Evolutionary conservation across 2,329 filamentous ascomycete genomes (phyloP), one percentile per base, ranked within the genome.

Genomic region (Stagonosporopsis chrysanthemi): DNA sequence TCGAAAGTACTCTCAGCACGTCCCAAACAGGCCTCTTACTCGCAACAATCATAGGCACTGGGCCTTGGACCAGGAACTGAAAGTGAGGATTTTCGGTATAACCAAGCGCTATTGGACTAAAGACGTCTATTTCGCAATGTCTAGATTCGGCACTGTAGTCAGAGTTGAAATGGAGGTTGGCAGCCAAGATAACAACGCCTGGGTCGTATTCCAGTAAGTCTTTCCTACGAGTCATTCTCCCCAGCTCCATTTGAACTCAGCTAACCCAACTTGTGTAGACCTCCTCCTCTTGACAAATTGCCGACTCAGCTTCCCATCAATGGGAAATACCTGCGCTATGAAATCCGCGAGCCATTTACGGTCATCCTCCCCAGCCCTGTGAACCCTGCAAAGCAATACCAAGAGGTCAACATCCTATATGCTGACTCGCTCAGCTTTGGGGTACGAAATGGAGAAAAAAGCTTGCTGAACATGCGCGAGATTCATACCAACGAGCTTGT

Each of bases 371-470:
- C 51, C 3, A 73, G 72, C 53, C 68, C 69, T 6, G 40, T 69
- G 26, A 57, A 71, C 33, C 58, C 67, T 1, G n/a, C 28, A 9
- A 70, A 54, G 24, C 6, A 28, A 1, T 73, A 75, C 44, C 64
- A 60, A 17, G 71, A 75, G 36, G 29, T 54, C 31, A 73, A 65
- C 43, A 64, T 66, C 23, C 39, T 75, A 8, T 63, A 36, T 7
- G 78, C 83, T 2, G 65, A 70, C 1, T 77, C 76, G 0, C 67
- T 92, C 1, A 82, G 86, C 17, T 89, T 92, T 63, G 90, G 90
- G 0, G 78, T 86, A 38, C 81, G 86, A 75, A 65, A 82, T 1
- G 75, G 81, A 1, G 81, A 84, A 4, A 77, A 75, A 2, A 78
- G 79, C 0, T 86, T 92, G 81, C 83, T 88, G 70, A 74, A 80